Percentiles rank a stretch among this genome's conserved stretches.
phyloP scores from a whole-genome alignment of 345 rosid genomes.

The Atalantia buxifolia region DNA sequence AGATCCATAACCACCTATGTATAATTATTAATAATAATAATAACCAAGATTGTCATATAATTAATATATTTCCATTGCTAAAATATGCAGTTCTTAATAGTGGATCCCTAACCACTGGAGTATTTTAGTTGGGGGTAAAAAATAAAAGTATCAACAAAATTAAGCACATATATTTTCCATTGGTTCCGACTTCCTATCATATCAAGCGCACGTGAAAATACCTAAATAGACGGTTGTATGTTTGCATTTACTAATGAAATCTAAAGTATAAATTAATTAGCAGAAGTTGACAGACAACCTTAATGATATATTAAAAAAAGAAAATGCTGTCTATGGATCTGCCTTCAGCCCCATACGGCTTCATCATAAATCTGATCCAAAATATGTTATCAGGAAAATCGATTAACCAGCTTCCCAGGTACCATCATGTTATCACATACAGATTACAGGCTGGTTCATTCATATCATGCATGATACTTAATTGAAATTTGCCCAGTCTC shows the following conservation, averaged over 20 bases:
- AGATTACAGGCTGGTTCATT: constrained; percentile 25
- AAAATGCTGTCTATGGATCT: constrained; percentile 19
- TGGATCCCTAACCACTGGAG: no score
- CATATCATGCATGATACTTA: background rate
- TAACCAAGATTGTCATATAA: no score
- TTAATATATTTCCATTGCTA: no score
- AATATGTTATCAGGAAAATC: background rate
- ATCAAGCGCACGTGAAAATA: background rate
- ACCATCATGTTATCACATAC: constrained; percentile 22
- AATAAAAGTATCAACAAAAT: no score
- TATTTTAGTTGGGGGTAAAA: no score
- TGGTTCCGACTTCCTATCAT: no score
- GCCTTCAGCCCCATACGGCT: constrained; percentile 11
- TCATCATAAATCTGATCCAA: constrained; percentile 22
- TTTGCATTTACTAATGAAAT: constrained; percentile 6
- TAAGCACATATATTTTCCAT: no score
- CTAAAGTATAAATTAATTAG: background rate
- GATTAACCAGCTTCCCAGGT: constrained; percentile 5
- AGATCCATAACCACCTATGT: no score
- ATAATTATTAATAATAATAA: no score
- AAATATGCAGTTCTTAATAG: no score
- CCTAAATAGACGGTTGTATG: constrained; percentile 9
- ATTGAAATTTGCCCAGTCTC: constrained; percentile 1
- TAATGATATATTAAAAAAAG: background rate
- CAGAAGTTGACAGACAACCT: background rate